These are phyloP conservation scores for Didymosphaeria variabile DNA, from an alignment of 2,329 filamentous ascomycete genomes.

Conservation along the genomic window DNA sequence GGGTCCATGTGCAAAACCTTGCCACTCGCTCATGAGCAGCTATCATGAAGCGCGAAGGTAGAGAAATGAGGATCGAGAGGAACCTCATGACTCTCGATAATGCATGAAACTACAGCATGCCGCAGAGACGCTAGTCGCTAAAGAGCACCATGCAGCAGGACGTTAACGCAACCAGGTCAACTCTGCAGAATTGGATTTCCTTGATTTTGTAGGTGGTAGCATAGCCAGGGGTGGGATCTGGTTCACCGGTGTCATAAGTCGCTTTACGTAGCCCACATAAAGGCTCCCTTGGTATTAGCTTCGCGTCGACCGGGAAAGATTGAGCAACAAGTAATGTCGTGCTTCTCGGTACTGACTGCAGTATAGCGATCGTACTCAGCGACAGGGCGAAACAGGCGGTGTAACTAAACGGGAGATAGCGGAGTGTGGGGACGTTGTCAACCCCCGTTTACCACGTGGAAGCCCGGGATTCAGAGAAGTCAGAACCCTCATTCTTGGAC, in stretches of 20 bases:
- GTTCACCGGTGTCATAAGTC: conserved; percentile 3
- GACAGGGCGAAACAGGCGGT: conserved; percentile 13
- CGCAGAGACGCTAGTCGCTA: conserved; percentile 12
- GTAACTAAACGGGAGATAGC: conserved; percentile 10
- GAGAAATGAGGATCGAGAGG: conserved; percentile 1
- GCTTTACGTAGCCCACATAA: background rate
- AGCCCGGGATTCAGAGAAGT: background rate
- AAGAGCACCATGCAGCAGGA: background rate
- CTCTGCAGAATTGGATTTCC: background rate
- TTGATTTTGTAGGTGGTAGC: conserved; percentile 4
- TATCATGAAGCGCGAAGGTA: background rate
- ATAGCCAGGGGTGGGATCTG: background rate
- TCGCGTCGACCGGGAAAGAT: background rate
- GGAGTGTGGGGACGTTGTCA: conserved; percentile 4
- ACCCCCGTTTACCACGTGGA: background rate
- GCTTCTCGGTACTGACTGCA: background rate
- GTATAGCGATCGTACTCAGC: background rate
- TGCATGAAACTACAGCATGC: conserved; percentile 5
- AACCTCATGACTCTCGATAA: conserved; percentile 1
- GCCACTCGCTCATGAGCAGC: background rate
- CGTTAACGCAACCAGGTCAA: background rate
- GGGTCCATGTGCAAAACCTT: conserved; percentile 1
- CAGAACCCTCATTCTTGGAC: background rate
- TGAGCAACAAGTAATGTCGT: background rate
- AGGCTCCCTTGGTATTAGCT: background rate